These are phyloP conservation scores for Nicotiana obtusifolia DNA, from an alignment of 257 asterid genomes.

Conservation along the genomic window DNA sequence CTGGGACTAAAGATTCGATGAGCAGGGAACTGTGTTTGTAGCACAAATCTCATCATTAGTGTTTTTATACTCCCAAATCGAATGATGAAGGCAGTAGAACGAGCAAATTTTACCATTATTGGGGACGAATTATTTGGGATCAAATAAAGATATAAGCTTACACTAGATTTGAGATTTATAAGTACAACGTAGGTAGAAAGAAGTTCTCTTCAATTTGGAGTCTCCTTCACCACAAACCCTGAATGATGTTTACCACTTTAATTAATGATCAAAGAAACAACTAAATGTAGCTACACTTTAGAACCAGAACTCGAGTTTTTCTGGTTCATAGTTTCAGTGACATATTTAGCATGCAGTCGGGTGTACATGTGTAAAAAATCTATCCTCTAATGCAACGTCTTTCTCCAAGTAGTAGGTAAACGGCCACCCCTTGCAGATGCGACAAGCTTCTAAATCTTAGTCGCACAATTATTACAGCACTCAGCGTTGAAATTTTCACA, in stretches of 20 bases:
- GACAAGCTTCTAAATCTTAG: not conserved
- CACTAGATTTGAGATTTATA: not conserved
- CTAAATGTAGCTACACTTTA: not conserved
- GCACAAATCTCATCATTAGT: not conserved
- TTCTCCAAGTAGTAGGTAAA: not conserved
- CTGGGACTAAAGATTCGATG: not conserved
- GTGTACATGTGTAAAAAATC: not conserved
- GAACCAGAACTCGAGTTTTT: not conserved
- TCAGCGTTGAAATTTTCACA: not conserved
- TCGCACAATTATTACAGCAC: not conserved
- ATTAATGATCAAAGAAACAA: constrained; percentile 1
- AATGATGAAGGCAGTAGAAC: not conserved
- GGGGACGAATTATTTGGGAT: not conserved
- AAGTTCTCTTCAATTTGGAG: not conserved
- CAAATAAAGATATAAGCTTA: not conserved
- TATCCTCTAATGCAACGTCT: not conserved
- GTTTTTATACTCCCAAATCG: not conserved
- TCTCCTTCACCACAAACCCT: not conserved
- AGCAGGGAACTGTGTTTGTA: not conserved
- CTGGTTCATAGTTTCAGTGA: not conserved
- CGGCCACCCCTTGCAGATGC: not conserved
- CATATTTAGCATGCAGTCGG: not conserved
- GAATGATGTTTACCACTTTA: not conserved
- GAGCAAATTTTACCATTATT: not conserved
- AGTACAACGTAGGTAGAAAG: not conserved